These are phyloP conservation scores for Leccinum subspadiceum DNA, from an alignment of 1,284 basidiomycete species.

Conservation along the genomic window DNA sequence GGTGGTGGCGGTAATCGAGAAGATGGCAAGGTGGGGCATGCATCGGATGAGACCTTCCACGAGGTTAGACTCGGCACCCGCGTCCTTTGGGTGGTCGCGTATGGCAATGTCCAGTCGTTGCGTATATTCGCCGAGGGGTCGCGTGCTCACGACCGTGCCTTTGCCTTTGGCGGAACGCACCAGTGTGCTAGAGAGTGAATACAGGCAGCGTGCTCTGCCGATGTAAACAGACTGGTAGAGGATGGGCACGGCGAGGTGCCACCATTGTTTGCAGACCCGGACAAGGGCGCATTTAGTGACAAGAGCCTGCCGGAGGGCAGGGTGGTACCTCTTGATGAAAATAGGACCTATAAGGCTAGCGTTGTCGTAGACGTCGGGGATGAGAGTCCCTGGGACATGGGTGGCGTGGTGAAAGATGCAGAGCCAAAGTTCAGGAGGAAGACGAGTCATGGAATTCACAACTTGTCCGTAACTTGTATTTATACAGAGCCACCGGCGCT, in stretches of 20 bases:
- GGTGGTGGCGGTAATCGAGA: slow-evolving; percentile 11
- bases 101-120: slow-evolving; percentile 21
- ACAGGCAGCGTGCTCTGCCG: slow-evolving; percentile 4
- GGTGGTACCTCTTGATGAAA: background rate
- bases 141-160: slow-evolving; percentile 7
- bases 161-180: slow-evolving; percentile 11
- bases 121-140: slow-evolving; percentile 24
- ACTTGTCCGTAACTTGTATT: too few species aligned
- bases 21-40: slow-evolving; percentile 23
- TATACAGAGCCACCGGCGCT: too few species aligned
- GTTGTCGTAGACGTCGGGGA: background rate
- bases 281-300: slow-evolving; percentile 36
- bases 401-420: background rate
- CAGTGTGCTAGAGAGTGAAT: slow-evolving; percentile 18
- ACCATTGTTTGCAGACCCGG: slow-evolving; percentile 41
- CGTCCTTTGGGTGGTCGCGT: slow-evolving; percentile 19
- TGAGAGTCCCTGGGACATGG: background rate
- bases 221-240: background rate
- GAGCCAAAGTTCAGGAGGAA: background rate
- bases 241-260: slow-evolving; percentile 25
- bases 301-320: slow-evolving; percentile 48
- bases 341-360: background rate
- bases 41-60: slow-evolving; percentile 17
- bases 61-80: background rate
- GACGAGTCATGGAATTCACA: too few species aligned